These are phyloP conservation scores for Plantago ovata DNA, from an alignment of 257 asterid genomes.

Conservation along the genomic window DNA sequence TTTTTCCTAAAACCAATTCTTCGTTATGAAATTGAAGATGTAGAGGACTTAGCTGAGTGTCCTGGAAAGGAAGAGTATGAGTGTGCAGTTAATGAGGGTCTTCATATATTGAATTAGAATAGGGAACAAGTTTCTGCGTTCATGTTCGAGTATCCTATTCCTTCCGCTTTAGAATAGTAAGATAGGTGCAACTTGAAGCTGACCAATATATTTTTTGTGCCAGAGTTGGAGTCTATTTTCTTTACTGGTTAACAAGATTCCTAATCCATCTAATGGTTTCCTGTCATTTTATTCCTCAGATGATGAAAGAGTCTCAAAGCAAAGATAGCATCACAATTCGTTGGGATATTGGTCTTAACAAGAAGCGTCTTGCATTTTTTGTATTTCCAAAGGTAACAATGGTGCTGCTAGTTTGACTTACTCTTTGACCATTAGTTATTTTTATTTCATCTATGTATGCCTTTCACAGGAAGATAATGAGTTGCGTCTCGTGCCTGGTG, in stretches of 20 bases:
- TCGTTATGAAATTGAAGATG: too few relatives aligned
- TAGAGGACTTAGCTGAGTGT: neutral
- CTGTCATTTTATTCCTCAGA: constrained; percentile 42
- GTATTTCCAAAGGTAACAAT: constrained; percentile 84
- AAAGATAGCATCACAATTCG: constrained; percentile 86
- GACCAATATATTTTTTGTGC: neutral
- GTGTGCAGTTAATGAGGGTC: neutral
- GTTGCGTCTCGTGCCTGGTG: constrained; percentile 99
- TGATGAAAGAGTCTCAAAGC: constrained; percentile 99
- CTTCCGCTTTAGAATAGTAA: neutral
- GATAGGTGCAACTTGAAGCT: neutral
- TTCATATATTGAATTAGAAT: too few relatives aligned
- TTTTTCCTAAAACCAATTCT: too few relatives aligned
- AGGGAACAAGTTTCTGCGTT: too few relatives aligned
- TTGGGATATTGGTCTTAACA: constrained; percentile 97
- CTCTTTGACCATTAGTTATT: neutral
- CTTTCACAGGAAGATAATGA: constrained; percentile 92
- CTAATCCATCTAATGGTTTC: constrained; percentile 1
- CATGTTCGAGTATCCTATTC: too few relatives aligned
- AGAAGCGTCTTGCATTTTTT: constrained; percentile 92
- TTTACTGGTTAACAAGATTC: constrained; percentile 1
- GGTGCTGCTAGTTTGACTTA: constrained; percentile 10
- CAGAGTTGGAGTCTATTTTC: neutral
- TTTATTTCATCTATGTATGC: constrained; percentile 18
- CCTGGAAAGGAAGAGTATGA: neutral